Conservation (phyloP, 2,329 filamentous ascomycete genomes). For the Celoporthe dispersa region DNA sequence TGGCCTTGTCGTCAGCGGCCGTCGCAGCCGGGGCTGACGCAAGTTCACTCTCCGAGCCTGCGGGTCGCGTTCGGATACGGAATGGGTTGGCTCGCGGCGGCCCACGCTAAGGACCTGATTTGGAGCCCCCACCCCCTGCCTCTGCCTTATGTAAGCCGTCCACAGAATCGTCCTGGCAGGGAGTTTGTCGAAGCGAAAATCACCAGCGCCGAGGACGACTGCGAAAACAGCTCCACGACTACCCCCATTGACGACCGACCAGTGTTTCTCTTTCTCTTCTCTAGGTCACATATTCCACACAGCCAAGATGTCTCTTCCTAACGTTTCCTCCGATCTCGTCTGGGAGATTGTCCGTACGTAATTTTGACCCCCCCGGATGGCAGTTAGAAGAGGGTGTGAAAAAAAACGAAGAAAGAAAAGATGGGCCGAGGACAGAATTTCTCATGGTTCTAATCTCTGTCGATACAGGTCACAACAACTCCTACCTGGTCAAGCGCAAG, state of each 20-base stretch:
- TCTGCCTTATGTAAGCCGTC: conserved; percentile 25
- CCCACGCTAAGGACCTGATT: conserved; percentile 11
- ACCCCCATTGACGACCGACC: conserved; percentile 27
- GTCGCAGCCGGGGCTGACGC: conserved; percentile 16
- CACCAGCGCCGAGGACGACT: conserved; percentile 24
- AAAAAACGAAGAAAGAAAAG: neutral
- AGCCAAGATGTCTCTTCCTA: conserved; percentile 66
- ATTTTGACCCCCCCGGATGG: conserved; percentile 17
- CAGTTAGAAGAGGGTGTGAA: neutral
- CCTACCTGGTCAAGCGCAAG: conserved; percentile 91
- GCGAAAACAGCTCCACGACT: conserved; percentile 29
- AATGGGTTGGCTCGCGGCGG: neutral
- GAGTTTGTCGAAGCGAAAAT: conserved; percentile 27
- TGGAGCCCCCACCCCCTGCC: neutral
- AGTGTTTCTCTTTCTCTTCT: neutral
- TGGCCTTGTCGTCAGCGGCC: conserved; percentile 1
- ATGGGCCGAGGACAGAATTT: neutral
- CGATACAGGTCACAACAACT: conserved; percentile 77
- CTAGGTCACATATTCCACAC: conserved; percentile 28
- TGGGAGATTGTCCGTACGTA: conserved; percentile 95
- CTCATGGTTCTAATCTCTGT: conserved; percentile 19
- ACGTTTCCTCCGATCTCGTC: conserved; percentile 88
- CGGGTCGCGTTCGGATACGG: conserved; percentile 14
- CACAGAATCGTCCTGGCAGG: conserved; percentile 26
- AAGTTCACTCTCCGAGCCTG: conserved; percentile 17